These are phyloP conservation scores for Chalciporus piperatus DNA, from an alignment of 768 basidiomycete genomes.

Conservation along the genomic window DNA sequence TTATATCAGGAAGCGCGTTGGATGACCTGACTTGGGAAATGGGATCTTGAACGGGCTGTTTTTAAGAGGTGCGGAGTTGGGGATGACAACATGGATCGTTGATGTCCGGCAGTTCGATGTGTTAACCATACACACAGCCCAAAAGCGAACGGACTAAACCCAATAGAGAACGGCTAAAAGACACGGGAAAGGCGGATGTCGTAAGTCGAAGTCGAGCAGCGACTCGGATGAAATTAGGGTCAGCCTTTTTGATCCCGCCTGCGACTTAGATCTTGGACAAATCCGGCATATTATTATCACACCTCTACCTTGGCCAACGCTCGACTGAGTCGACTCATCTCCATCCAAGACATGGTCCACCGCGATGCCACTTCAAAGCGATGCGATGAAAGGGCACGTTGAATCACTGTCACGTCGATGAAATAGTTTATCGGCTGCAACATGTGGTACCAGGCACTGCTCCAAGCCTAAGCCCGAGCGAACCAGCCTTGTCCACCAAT, in stretches of 20 bases:
- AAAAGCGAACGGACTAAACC: conserved; percentile 12
- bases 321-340: too few relatives aligned
- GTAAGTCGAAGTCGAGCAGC: conserved; percentile 33
- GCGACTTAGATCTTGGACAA: conserved; percentile 3
- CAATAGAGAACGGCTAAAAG: conserved; percentile 24
- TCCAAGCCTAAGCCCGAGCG: background rate
- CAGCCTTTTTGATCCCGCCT: conserved; percentile 17
- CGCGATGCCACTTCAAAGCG: too few relatives aligned
- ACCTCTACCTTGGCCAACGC: too few relatives aligned
- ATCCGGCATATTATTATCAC: conserved; percentile 7
- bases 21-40: conserved; percentile 20
- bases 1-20: background rate
- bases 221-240: conserved; percentile 28
- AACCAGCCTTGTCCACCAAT: conserved; percentile 1
- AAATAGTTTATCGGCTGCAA: background rate
- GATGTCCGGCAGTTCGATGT: conserved; percentile 29
- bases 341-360: too few relatives aligned
- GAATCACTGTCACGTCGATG: background rate
- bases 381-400: too few relatives aligned
- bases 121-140: conserved; percentile 22
- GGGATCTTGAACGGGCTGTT: background rate
- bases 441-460: conserved; percentile 1
- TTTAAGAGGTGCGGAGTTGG: conserved; percentile 24
- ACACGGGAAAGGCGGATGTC: conserved; percentile 36
- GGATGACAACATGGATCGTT: conserved; percentile 20